phyloP scores from a whole-genome alignment of 305 asterid species.

The Fraxinus sp. region DNA sequence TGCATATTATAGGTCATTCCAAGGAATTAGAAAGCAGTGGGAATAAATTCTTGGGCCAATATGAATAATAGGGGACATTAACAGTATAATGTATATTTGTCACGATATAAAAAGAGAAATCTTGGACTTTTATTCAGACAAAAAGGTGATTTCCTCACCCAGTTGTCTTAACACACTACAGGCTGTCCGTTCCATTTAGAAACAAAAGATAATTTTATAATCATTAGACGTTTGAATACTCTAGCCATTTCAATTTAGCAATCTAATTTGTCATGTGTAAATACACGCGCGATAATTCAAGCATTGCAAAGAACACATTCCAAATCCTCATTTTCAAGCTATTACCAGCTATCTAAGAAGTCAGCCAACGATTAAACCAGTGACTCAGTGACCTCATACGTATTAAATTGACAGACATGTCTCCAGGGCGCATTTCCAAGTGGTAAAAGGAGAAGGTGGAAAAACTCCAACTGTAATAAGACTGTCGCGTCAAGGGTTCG shows the following conservation, averaged over 20 bases:
- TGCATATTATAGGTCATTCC: background rate
- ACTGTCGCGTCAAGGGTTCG: no score
- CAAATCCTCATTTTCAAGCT: background rate
- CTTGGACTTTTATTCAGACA: slow-evolving; percentile 13
- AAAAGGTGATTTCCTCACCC: background rate
- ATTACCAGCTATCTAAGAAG: background rate
- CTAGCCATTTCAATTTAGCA: background rate
- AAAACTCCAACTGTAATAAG: no score
- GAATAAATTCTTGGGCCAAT: slow-evolving; percentile 20
- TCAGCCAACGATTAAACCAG: background rate
- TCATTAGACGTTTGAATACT: background rate
- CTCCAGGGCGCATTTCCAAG: no score
- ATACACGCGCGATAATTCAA: background rate
- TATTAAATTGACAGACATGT: background rate
- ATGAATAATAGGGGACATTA: background rate
- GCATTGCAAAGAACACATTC: background rate
- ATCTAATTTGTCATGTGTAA: background rate
- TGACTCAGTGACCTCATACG: background rate
- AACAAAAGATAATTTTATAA: background rate
- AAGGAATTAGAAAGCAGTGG: background rate
- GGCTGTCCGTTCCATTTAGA: background rate
- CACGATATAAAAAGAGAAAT: background rate
- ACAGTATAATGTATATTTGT: background rate
- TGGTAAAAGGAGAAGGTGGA: no score
- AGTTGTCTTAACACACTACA: background rate